A percentile compares a stretch with the other conserved stretches of the same genome.
Conservation (phyloP, 345 rosid genomes). For the Conringia planisiliqua region DNA sequence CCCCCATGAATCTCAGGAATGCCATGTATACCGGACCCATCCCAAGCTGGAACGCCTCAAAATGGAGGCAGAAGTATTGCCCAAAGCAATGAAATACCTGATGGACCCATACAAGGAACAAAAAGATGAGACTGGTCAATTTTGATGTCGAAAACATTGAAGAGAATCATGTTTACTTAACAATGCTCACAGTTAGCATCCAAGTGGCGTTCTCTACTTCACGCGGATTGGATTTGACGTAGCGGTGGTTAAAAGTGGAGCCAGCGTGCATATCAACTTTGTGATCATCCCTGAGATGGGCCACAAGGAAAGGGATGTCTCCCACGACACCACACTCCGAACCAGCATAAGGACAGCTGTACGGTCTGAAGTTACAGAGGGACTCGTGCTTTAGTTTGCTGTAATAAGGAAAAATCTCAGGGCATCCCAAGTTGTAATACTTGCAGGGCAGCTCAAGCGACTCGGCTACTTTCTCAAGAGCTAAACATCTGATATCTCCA, state of each 20-base stretch:
- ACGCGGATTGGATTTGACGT: conserved; percentile 74
- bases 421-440: conserved; percentile 63
- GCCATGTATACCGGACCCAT: conserved; percentile 99
- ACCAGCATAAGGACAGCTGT: conserved; percentile 76
- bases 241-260: conserved; percentile 77
- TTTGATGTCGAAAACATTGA: neutral
- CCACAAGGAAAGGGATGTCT: conserved; percentile 65
- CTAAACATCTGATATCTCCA: conserved; percentile 80
- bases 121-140: neutral
- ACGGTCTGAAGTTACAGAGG: conserved; percentile 69
- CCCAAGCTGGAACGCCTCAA: conserved; percentile 96
- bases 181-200: conserved; percentile 53
- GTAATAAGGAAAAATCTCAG: conserved; percentile 78
- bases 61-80: conserved; percentile 94
- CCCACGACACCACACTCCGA: conserved; percentile 65
- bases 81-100: conserved; percentile 97
- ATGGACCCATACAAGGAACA: neutral
- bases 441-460: conserved; percentile 84
- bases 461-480: conserved; percentile 76
- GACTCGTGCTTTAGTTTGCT: conserved; percentile 75
- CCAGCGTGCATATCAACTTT: conserved; percentile 86
- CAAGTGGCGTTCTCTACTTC: conserved; percentile 86
- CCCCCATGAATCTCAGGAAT: conserved; percentile 98
- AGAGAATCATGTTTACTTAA: neutral
- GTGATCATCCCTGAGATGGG: conserved; percentile 77